Evolutionary conservation across 1,139 yeast genomes (phyloP).

Genomic region (Candida mesenterica): DNA sequence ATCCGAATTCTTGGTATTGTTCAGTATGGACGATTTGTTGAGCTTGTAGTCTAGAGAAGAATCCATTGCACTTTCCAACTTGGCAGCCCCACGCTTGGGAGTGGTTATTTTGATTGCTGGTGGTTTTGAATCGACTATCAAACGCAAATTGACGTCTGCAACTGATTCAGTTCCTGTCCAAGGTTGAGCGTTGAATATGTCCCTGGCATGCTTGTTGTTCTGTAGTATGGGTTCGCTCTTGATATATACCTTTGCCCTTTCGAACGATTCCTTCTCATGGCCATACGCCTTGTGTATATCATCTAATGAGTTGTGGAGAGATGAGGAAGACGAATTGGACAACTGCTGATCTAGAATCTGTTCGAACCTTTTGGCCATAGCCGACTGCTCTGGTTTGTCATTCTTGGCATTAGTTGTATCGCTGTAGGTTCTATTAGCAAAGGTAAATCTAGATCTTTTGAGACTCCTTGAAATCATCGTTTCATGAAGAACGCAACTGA

Average conservation of each 20-base stretch:
- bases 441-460: no score
- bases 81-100: constrained; percentile 1
- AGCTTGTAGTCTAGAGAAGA: constrained; percentile 62
- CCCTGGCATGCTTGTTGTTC: constrained; percentile 50
- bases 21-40: constrained; percentile 28
- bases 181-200: constrained; percentile 51
- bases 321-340: constrained; percentile 8
- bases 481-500: no score
- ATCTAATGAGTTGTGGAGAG: constrained; percentile 2
- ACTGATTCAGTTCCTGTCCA: constrained; percentile 68
- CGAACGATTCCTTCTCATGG: constrained; percentile 3
- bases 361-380: constrained; percentile 21
- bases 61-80: constrained; percentile 32
- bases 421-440: no score
- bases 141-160: constrained; percentile 54
- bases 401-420: background rate
- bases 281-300: constrained; percentile 12
- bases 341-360: constrained; percentile 22
- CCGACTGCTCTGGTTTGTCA: constrained; percentile 8
- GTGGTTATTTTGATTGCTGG: constrained; percentile 8
- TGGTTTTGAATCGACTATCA: constrained; percentile 59
- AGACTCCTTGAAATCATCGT: no score
- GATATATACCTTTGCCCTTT: constrained; percentile 15
- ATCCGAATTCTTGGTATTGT: constrained; percentile 23
- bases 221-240: constrained; percentile 26